Conservation (phyloP, 2,329 filamentous ascomycete genomes). For the Aschersonia sp. region DNA sequence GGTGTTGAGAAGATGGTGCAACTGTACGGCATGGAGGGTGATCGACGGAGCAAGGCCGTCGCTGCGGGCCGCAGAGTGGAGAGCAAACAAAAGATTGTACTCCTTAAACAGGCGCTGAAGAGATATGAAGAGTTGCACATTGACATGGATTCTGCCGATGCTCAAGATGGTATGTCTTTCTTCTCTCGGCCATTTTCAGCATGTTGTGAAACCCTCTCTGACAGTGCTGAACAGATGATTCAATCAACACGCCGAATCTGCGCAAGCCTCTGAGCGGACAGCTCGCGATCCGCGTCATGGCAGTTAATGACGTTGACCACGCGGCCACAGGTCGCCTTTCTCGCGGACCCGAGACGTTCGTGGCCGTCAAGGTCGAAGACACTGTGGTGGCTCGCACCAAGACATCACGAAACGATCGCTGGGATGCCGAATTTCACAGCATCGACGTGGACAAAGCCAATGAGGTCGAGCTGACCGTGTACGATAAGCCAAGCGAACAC, state of each 20-base stretch:
- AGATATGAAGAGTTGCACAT: constrained; percentile 96
- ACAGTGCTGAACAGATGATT: constrained; percentile 54
- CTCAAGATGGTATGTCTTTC: constrained; percentile 55
- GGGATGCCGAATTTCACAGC: constrained; percentile 82
- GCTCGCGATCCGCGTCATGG: constrained; percentile 71
- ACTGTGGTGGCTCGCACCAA: constrained; percentile 78
- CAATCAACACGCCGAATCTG: constrained; percentile 86
- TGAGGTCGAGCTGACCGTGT: constrained; percentile 93
- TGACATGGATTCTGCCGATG: constrained; percentile 69
- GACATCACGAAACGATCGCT: constrained; percentile 72
- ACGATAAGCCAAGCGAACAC: constrained; percentile 86
- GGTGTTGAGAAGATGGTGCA: constrained; percentile 99
- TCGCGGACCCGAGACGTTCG: constrained; percentile 83
- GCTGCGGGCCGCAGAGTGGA: constrained; percentile 81
- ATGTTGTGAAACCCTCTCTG: not conserved
- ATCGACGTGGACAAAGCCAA: constrained; percentile 97
- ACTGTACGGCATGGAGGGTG: constrained; percentile 91
- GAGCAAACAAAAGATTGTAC: constrained; percentile 94
- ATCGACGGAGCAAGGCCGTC: constrained; percentile 88
- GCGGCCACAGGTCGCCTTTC: constrained; percentile 73
- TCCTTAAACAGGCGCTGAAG: constrained; percentile 89
- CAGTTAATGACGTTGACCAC: constrained; percentile 90
- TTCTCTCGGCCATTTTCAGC: constrained; percentile 3
- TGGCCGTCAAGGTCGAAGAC: constrained; percentile 95
- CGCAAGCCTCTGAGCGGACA: constrained; percentile 91